Base-by-base conservation (phyloP, 2,329 filamentous ascomycete genomes). In the Sporothrix brunneoviolacea region DNA sequence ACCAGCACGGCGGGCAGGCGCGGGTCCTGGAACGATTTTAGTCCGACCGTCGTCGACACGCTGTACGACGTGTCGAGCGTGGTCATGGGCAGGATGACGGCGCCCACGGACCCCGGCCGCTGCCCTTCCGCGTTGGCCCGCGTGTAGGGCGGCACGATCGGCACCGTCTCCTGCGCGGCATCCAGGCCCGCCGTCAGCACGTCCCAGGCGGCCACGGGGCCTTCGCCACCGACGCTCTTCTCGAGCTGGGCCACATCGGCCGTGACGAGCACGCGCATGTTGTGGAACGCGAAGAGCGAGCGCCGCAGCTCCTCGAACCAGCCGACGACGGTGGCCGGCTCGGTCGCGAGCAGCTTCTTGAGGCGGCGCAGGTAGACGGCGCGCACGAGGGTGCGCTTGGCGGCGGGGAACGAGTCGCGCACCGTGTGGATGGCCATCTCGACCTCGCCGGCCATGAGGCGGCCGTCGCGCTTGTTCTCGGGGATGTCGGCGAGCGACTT, bases 401-500 rank as follows among this genome's bases (percentile, higher is more conserved):
- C 87, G 41, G 88, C 85, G 24, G 83, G 73, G 49, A 90, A 80
- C 0, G 89, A 91, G 21, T 87, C 81, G 27, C 79, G 78, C n/a
- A 85, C 77, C 60, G 88, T 82, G 64, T 95, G 88, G 19, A 94
- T 79, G 68, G 91, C 89, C 55, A 83, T 79, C 59, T 93, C 81
- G 51, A 84, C 74, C 55, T 83, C 80, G 50, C 69, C 70, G 4
- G 79, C 71, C 82, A 84, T 84, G 37, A 72, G 71, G 51, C 83
- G 80, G 1, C 93, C 93, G 59, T 86, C 88, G 37, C 93, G 87
- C 73, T 97, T 98, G 47, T 83, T 76, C 62, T 96, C 90, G 0
- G 93, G 93, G 16, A 98, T 85, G 60, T 97, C 91, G 3, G 91
- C 90, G 16, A 96, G 75, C 40, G 94, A 81, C 66, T 95, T 94